These are phyloP conservation scores for Pisolithus albus DNA, from an alignment of 768 basidiomycete species.

Conservation along the genomic window DNA sequence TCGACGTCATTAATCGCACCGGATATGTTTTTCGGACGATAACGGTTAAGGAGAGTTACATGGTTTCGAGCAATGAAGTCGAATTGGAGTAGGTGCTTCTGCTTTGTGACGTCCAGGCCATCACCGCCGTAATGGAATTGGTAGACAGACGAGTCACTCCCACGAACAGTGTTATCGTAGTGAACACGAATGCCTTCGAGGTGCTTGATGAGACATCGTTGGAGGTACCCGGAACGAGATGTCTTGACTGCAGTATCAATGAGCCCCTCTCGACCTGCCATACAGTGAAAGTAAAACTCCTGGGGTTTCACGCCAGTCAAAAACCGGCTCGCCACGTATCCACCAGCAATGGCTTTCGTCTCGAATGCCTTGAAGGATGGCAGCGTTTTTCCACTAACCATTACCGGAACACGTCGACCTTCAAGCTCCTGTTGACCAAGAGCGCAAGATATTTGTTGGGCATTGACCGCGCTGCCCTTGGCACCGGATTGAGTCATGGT, in stretches of 20 bases:
- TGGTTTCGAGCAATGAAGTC: constrained; percentile 89
- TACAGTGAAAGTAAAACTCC: constrained; percentile 99
- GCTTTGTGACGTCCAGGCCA: constrained; percentile 92
- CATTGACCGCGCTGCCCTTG: constrained; percentile 96
- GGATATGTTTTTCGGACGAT: constrained; percentile 53
- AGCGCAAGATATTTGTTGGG: constrained; percentile 94
- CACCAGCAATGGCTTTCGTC: constrained; percentile 96
- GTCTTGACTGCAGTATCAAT: constrained; percentile 99
- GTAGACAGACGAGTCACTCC: constrained; percentile 86
- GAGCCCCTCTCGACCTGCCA: constrained; percentile 98
- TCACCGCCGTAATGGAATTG: constrained; percentile 98
- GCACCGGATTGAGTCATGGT: constrained; percentile 97
- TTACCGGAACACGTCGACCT: constrained; percentile 96
- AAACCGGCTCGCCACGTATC: constrained; percentile 97
- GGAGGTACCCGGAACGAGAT: constrained; percentile 94
- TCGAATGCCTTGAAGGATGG: constrained; percentile 97
- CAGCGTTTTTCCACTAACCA: constrained; percentile 98
- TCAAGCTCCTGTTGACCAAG: constrained; percentile 98
- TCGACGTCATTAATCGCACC: constrained; percentile 58
- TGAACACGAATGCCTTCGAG: constrained; percentile 94
- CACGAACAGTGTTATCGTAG: constrained; percentile 97
- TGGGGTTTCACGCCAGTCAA: constrained; percentile 97
- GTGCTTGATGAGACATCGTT: constrained; percentile 97
- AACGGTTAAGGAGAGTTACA: constrained; percentile 65
- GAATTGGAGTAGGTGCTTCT: constrained; percentile 92